These are phyloP conservation scores for Stachybotrys elegans DNA, from an alignment of 2,329 filamentous ascomycete species.

Conservation along the genomic window DNA sequence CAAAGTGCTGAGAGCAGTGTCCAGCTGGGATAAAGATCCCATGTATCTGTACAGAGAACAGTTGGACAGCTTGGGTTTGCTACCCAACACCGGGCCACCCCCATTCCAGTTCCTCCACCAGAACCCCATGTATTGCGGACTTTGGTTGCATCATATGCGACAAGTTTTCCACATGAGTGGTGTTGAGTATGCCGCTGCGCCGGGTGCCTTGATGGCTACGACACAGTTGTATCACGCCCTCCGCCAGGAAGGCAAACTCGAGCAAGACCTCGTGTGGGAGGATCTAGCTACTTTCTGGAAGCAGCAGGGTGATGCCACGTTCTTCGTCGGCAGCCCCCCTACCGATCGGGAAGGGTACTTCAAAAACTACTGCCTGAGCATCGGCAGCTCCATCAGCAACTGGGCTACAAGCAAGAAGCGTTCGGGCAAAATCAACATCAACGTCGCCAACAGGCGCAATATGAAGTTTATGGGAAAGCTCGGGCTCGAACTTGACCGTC, in stretches of 20 bases:
- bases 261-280: slow-evolving; percentile 7
- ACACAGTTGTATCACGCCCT: slow-evolving; percentile 18
- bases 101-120: slow-evolving; percentile 13
- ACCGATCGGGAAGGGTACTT: slow-evolving; percentile 14
- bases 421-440: slow-evolving; percentile 2
- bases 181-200: slow-evolving; percentile 7
- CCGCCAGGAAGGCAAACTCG: slow-evolving; percentile 11
- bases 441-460: slow-evolving; percentile 9
- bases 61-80: neutral
- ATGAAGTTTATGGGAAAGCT: slow-evolving; percentile 11
- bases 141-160: slow-evolving; percentile 14
- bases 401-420: slow-evolving; percentile 12
- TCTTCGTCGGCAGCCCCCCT: slow-evolving; percentile 15
- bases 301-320: slow-evolving; percentile 12
- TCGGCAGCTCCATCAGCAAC: slow-evolving; percentile 13
- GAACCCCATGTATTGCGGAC: slow-evolving; percentile 15
- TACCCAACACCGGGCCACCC: neutral
- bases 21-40: slow-evolving; percentile 11
- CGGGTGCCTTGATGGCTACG: slow-evolving; percentile 11
- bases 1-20: slow-evolving; percentile 5
- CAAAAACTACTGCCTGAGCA: slow-evolving; percentile 15
- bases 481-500: neutral
- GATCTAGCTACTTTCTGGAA: slow-evolving; percentile 10
- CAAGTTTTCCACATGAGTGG: slow-evolving; percentile 9
- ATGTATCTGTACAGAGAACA: slow-evolving; percentile 4